Percentiles rank a stretch among this genome's conserved stretches.
phyloP scores from a whole-genome alignment of 2,329 filamentous ascomycete species.

The Penicillium frequentans region DNA sequence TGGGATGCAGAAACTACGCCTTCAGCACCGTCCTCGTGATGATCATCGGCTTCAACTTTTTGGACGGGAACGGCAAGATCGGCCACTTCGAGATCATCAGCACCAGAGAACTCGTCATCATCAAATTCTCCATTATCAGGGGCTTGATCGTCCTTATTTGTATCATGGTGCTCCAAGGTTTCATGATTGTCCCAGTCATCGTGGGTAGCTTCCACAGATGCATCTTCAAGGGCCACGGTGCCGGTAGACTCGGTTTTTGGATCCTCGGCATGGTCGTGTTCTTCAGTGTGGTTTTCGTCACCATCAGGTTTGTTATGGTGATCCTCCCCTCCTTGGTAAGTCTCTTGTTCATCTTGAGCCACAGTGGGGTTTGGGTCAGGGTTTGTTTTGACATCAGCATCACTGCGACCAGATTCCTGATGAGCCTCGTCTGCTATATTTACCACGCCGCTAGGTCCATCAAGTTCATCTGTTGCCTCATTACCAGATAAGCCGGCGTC shows the following conservation, averaged over 20 bases:
- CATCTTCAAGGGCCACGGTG: slow-evolving; percentile 24
- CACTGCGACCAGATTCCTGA: background rate
- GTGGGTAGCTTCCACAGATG: slow-evolving; percentile 5
- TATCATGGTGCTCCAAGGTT: slow-evolving; percentile 9
- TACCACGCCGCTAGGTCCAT: background rate
- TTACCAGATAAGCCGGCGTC: background rate
- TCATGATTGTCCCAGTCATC: background rate
- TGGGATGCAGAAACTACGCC: background rate
- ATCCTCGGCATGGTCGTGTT: slow-evolving; percentile 29
- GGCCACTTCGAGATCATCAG: background rate
- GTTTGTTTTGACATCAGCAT: background rate
- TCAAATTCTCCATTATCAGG: slow-evolving; percentile 19
- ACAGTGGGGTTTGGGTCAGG: background rate
- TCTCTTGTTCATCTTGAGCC: slow-evolving; percentile 13
- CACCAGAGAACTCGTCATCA: slow-evolving; percentile 14
- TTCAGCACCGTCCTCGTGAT: slow-evolving; percentile 1
- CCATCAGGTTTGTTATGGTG: background rate
- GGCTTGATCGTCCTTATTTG: slow-evolving; percentile 33
- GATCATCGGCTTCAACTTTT: background rate
- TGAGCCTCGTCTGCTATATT: background rate
- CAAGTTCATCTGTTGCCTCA: background rate
- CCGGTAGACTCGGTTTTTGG: slow-evolving; percentile 30
- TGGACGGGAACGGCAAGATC: background rate
- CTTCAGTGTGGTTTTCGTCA: slow-evolving; percentile 13
- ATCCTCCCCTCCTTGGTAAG: slow-evolving; percentile 11